Evolutionary conservation across 129 eudicot species (phyloP), one percentile per base, ranked within the genome.

Genomic region (Rutidosis leptorrhynchoides): DNA sequence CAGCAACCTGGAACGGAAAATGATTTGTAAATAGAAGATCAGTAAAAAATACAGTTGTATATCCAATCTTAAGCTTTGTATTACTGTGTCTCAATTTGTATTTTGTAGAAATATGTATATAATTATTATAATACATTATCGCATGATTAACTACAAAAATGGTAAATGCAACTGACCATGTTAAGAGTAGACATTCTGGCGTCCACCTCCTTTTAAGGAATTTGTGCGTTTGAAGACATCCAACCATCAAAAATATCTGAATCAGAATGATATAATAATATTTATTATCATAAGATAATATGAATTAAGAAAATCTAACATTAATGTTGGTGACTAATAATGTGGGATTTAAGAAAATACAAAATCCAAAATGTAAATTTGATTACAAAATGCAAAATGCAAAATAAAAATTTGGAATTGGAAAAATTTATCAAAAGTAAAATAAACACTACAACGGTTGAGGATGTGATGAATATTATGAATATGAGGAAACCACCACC

Each of bases 171-270:
- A 78, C 96, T 82, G 77, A 93, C 99, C 86, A 72, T 90, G 71
- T 84, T 86, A 69, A 93, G 96, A 62, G 90, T 83, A 76, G 75
- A 93, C 83, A 93, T 68, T 74, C 84, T 86, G 26, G 95, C 77
- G 86, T 89, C 99, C 69, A 86, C 94, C 85, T 86, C 95, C 79
- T 75, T 89, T 93, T 95, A 93, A 60, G 90, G 81, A 82, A 89
- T 84, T 62, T 78, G 83, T 54, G 51, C 37, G 53, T 77, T 74
- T 72, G 87, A 84, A 59, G 90, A 79, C 60, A 77, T 40, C 90
- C 90, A 86, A 72, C 82, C 86, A 68, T 90, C 93, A 68, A 58
- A 72, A 82, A 84, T 55, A 89, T 78, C 99, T 93, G 85, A 65
- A 58, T 46, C 74, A 60, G n/a, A 51, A 48, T 65, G n/a, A 45